phyloP scores from a whole-genome alignment of 2,329 filamentous ascomycete genomes.

The Lanzia echinophila region DNA sequence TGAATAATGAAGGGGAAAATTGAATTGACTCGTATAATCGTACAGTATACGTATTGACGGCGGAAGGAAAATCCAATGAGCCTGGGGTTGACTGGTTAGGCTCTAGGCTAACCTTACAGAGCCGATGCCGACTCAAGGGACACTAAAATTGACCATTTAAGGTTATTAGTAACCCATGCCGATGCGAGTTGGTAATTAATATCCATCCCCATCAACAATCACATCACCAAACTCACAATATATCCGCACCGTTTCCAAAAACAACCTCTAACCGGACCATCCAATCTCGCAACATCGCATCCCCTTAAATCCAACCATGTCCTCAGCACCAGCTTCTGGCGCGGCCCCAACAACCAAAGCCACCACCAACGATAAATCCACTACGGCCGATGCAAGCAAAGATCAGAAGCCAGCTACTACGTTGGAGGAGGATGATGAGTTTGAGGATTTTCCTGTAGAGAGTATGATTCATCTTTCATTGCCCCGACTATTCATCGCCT shows the following conservation, averaged over 20 bases:
- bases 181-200: too few species aligned
- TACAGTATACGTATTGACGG: too few species aligned
- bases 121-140: too few species aligned
- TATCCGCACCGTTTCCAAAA: background rate
- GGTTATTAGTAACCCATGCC: too few species aligned
- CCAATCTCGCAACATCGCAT: background rate
- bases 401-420: conserved; percentile 45
- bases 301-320: conserved; percentile 19
- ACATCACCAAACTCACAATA: too few species aligned
- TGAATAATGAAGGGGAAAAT: too few species aligned
- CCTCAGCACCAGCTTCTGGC: conserved; percentile 27
- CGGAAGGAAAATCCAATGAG: too few species aligned
- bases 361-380: conserved; percentile 19
- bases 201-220: too few species aligned
- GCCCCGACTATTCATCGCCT: background rate
- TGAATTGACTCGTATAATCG: too few species aligned
- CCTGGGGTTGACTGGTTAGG: too few species aligned
- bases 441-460: conserved; percentile 97
- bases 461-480: conserved; percentile 46
- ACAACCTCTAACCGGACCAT: background rate
- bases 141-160: too few species aligned
- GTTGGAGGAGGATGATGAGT: conserved; percentile 96
- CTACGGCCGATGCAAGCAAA: conserved; percentile 30
- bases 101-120: too few species aligned
- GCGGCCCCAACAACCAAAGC: conserved; percentile 21